A percentile compares a stretch with the other conserved stretches of the same genome.
Evolutionary conservation across 441 rosid genomes (phyloP).

Genomic region (Mallotus japonicus): DNA sequence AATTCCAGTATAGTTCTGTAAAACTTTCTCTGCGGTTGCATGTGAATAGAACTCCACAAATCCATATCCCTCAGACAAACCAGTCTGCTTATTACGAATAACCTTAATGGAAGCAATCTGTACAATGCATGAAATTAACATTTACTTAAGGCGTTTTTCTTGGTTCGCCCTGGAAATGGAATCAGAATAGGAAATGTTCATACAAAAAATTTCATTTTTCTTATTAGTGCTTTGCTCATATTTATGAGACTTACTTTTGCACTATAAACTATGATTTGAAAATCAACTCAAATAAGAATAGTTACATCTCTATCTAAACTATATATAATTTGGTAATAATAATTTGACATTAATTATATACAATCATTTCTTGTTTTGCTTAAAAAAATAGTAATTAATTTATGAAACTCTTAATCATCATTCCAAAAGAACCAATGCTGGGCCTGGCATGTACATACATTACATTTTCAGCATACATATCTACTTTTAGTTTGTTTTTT

Average conservation of each 20-base stretch:
- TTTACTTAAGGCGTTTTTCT: not conserved
- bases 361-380: no score
- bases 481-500: no score
- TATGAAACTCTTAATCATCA: not conserved
- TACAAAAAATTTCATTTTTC: no score
- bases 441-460: no score
- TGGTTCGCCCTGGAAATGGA: not conserved
- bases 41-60: slow-evolving; percentile 82
- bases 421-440: not conserved
- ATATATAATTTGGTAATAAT: no score
- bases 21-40: slow-evolving; percentile 72
- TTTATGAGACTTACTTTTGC: no score
- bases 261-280: not conserved
- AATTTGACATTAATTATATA: no score
- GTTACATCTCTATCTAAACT: no score
- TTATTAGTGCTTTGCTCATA: no score
- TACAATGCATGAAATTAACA: slow-evolving; percentile 2
- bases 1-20: slow-evolving; percentile 56
- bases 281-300: no score
- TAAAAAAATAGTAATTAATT: no score
- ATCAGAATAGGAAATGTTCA: not conserved
- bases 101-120: slow-evolving; percentile 82
- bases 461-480: no score
- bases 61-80: slow-evolving; percentile 87
- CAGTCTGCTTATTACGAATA: slow-evolving; percentile 85